Base-by-base conservation (phyloP, 345 rosid species). In the Aegle marmelos region DNA sequence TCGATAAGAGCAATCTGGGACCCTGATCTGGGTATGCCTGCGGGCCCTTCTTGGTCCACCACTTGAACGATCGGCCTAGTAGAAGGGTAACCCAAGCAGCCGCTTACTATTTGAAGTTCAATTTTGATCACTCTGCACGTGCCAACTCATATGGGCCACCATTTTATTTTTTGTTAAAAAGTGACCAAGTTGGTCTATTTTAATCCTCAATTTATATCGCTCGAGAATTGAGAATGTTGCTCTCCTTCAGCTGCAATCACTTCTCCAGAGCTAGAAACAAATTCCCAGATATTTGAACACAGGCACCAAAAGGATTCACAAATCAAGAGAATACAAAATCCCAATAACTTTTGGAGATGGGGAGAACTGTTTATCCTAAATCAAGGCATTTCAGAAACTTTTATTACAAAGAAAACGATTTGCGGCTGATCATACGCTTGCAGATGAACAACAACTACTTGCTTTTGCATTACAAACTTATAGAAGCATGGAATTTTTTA, bases 391-490 rank as follows among this genome's bases (percentile, higher is more conserved):
- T 33, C 31, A 6, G 14, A 10, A 54, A 28, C 57, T 67, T 82
- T 79, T 79, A 79, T 79, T 72, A 79, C 66, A 58, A 33, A 74
- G 36, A 78, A 73, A 73, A 61, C 50, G 53, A 64, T 41, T 63
- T 74, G 9, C 48, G 63, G 16, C 72, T n/a, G 13, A 53, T 9
- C 53, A 41, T 19, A 53, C 25, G 36, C 72, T 60, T 39, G 69
- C 33, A 25, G 64, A 62, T 27, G 70, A 61, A 54, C 69, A 68
- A 48, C 21, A 4, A 57, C 82, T 79, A 75, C 39, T 72, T 64
- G 74, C 68, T 75, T 63, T 45, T 77, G 65, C 63, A 70, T 79
- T 36, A 67, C 76, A 75, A 59, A 78, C 39, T 56, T 39, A 56
- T 10, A 61, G 64, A 67, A 79, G 34, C 81, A 28, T 21, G 33